Evolutionary conservation across 768 basidiomycete species (phyloP), one percentile per base, ranked within the genome.

Genomic region (Kwoniella dendrophila): DNA sequence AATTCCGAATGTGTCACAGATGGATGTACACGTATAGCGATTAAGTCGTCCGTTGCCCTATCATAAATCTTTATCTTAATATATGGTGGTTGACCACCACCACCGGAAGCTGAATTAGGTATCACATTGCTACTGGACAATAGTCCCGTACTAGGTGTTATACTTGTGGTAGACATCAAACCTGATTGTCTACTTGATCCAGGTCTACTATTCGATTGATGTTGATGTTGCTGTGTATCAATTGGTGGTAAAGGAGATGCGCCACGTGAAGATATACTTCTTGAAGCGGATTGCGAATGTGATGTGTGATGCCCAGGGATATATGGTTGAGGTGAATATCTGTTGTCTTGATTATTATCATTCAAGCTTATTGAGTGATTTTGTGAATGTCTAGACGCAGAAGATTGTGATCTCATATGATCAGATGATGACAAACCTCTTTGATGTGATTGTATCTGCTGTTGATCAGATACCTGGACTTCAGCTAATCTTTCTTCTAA

Each of bases 11-110:
- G 88, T 7, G 89, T 86, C 40, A 98, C 93, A 53, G 84, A 86
- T 24, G 96, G 96, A 75, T 95, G 93, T 29, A 98, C 95, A 14
- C 96, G 87, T 58, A 98, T 96, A 3, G 96, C 96, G 66, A 98
- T 92, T 56, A 98, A 82, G 78, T 99, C 96, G 75, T 98, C 94
- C 26, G 92, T 88, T 58, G 88, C 83, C 38, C 90, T 86, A 80
- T 96, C 90, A 77, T 96, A 96, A 45, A 99, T 92, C 81, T 99
- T 99, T 81, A 99, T 96, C 82, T 98, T 99, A 68, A 98, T 85
- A 80, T 93, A 98, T 24, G 94, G 90, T 8, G 80, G 76, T 59
- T 73, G 71, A 51, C 61, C 59, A 30, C 33, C 51, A 34, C 54
- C 50, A 38, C 16, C 45, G 40, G 22, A 32, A 32, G 62, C 38